These are phyloP conservation scores for Arthroderma sp. DNA, from an alignment of 2,329 filamentous ascomycete species.

Conservation along the genomic window DNA sequence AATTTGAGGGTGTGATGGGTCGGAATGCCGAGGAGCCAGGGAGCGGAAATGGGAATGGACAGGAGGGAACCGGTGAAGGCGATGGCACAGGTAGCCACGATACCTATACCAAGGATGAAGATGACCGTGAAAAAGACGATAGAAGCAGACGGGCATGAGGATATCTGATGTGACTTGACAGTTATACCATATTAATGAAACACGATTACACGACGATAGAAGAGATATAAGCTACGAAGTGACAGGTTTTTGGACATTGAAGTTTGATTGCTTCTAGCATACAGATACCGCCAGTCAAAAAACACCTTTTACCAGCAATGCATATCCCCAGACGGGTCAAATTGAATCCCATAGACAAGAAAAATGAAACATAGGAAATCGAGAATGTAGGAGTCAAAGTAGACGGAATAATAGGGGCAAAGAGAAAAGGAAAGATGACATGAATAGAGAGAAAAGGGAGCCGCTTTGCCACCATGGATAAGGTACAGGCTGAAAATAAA, in stretches of 20 bases:
- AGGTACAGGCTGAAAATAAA: background rate
- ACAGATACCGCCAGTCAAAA: background rate
- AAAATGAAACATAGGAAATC: background rate
- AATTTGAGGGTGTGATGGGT: slow-evolving; percentile 93
- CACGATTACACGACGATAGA: no score
- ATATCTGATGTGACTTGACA: background rate
- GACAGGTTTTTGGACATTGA: slow-evolving; percentile 1
- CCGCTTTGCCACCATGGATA: background rate
- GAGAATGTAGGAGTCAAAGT: background rate
- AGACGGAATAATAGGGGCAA: background rate
- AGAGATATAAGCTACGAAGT: no score
- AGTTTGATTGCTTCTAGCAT: slow-evolving; percentile 4
- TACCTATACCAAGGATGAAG: background rate
- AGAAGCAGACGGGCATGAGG: slow-evolving; percentile 15
- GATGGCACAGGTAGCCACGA: background rate
- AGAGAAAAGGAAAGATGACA: background rate
- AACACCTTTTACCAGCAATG: slow-evolving; percentile 6
- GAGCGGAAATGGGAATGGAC: slow-evolving; percentile 1
- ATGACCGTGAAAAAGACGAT: background rate
- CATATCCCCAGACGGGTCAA: background rate
- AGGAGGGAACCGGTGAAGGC: background rate
- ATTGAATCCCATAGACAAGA: background rate
- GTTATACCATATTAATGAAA: background rate
- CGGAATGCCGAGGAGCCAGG: slow-evolving; percentile 40
- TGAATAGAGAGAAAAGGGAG: background rate